Evolutionary conservation across 495 filamentous ascomycete genomes (phyloP).

Genomic region (Hyaloscypha variabilis): DNA sequence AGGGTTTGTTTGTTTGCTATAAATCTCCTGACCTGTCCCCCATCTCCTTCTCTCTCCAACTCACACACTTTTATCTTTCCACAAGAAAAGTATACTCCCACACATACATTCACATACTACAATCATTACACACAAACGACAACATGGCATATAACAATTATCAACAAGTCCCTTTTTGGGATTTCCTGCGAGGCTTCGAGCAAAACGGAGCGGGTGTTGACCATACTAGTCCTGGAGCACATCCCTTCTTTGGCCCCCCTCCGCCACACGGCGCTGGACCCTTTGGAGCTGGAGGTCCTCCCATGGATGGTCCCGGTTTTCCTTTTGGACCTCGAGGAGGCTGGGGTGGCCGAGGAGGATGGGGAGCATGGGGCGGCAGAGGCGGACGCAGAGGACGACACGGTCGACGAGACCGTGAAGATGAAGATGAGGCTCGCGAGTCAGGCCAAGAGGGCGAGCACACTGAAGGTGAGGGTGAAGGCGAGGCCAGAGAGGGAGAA

Average conservation of each 20-base stretch:
- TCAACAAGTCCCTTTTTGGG: conserved; percentile 33
- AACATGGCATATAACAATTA: conserved; percentile 32
- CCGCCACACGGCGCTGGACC: conserved; percentile 3
- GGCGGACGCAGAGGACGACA: conserved; percentile 13
- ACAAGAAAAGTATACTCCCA: conserved; percentile 21
- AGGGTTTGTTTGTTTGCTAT: conserved; percentile 9
- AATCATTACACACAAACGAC: conserved; percentile 16
- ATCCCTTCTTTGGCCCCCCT: conserved; percentile 9
- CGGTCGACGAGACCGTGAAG: conserved; percentile 14
- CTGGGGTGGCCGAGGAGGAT: conserved; percentile 11
- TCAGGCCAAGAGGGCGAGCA: conserved; percentile 18
- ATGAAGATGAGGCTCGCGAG: conserved; percentile 4
- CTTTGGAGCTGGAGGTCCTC: conserved; percentile 8
- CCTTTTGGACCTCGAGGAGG: conserved; percentile 12
- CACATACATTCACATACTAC: conserved; percentile 10
- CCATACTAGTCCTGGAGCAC: conserved; percentile 13
- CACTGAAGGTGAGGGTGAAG: conserved; percentile 18
- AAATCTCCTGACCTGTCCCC: conserved; percentile 17
- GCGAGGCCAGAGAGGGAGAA: neutral
- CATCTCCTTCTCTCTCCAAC: conserved; percentile 7
- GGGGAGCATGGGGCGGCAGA: conserved; percentile 2
- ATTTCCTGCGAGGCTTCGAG: conserved; percentile 27
- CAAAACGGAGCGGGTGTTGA: conserved; percentile 31
- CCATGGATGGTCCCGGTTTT: conserved; percentile 1
- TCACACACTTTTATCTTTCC: conserved; percentile 22